Percentiles rank a stretch among this genome's conserved stretches.
Evolutionary conservation across 2,329 filamentous ascomycete genomes (phyloP).

Genomic region (Botryotinia convoluta): DNA sequence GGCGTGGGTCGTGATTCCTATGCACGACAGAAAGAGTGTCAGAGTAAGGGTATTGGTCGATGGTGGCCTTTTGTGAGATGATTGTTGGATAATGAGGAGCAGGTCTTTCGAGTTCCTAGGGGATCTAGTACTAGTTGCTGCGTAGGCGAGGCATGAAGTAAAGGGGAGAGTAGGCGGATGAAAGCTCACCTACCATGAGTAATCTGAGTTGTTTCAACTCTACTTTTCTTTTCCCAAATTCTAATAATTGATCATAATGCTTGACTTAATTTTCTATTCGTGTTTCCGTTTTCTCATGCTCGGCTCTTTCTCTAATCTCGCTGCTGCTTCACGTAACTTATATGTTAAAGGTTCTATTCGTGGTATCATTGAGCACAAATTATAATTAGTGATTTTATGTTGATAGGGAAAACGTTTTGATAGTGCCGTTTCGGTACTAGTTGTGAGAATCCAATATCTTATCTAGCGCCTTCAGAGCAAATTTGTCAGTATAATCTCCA

Average conservation of each 20-base stretch:
- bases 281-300: background rate
- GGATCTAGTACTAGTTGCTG: background rate
- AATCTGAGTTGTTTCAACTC: background rate
- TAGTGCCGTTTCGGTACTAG: background rate
- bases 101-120: background rate
- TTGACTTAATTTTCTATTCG: background rate
- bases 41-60: background rate
- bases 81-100: background rate
- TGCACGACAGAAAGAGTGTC: background rate
- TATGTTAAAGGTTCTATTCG: background rate
- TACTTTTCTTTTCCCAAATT: accelerated
- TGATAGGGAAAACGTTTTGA: too few species aligned
- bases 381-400: background rate
- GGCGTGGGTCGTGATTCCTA: accelerated
- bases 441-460: background rate
- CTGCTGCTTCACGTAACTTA: background rate
- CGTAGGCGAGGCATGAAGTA: background rate
- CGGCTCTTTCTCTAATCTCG: background rate
- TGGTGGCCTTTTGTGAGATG: background rate
- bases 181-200: background rate
- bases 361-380: background rate
- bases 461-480: background rate
- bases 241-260: background rate
- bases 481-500: background rate
- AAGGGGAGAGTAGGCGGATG: too few species aligned